These are phyloP conservation scores for Colletotrichum abscissum DNA, from an alignment of 2,329 filamentous ascomycete genomes.

Conservation along the genomic window DNA sequence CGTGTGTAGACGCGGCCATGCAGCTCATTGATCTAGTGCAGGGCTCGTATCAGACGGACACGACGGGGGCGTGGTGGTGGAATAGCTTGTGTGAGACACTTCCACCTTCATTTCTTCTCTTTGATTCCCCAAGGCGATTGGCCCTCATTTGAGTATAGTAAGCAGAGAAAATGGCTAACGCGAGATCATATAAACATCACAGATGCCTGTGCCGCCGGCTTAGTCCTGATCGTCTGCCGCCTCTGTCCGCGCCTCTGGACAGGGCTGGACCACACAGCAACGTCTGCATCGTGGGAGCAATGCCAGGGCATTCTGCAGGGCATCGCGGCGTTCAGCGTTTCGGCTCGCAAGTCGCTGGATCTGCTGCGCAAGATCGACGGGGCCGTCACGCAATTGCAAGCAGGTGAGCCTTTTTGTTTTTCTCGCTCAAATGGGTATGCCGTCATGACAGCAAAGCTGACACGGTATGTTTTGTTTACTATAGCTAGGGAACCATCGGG, in stretches of 20 bases:
- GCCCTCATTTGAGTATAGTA: neutral
- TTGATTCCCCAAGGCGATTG: neutral
- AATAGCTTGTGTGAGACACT: constrained; percentile 49
- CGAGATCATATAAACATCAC: neutral
- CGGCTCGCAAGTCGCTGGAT: constrained; percentile 7
- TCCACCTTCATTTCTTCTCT: neutral
- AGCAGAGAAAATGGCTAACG: neutral
- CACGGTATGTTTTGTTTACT: neutral
- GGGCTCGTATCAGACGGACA: constrained; percentile 41
- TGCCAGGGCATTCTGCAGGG: neutral
- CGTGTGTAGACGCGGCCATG: constrained; percentile 44
- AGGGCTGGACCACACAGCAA: neutral
- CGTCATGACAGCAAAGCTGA: no score
- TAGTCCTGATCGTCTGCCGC: constrained; percentile 5
- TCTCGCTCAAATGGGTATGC: no score
- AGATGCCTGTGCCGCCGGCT: constrained; percentile 2
- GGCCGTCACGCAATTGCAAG: neutral
- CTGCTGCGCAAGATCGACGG: constrained; percentile 3
- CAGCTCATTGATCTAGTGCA: constrained; percentile 45
- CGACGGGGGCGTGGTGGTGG: constrained; percentile 50
- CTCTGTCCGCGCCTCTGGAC: neutral
- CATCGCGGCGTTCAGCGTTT: neutral
- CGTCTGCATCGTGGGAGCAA: neutral
- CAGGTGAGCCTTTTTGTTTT: neutral
- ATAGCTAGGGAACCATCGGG: neutral